Conservation (phyloP, 2,329 filamentous ascomycete species). For the Ilyonectria destructans region DNA sequence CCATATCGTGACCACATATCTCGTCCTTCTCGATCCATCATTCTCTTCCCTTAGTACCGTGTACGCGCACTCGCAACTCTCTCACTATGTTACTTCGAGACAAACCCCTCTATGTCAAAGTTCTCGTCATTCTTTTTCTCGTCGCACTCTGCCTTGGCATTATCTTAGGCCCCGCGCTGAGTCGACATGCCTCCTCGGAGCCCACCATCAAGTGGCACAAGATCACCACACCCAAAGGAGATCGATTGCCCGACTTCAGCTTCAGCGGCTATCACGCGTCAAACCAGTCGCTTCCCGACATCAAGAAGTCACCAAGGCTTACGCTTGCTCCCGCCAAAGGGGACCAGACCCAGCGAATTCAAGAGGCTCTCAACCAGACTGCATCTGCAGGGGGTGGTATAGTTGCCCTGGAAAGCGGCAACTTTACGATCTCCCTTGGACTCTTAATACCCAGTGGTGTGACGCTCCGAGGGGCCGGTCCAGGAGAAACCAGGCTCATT, state of each 20-base stretch:
- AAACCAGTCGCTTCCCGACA: slow-evolving; percentile 29
- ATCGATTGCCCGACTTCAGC: slow-evolving; percentile 44
- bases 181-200: slow-evolving; percentile 19
- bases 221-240: slow-evolving; percentile 30
- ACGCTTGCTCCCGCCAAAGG: slow-evolving; percentile 5
- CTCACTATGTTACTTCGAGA: too few relatives aligned
- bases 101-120: background rate
- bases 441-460: slow-evolving; percentile 25
- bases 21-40: too few relatives aligned
- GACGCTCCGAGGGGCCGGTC: slow-evolving; percentile 21
- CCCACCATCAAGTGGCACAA: slow-evolving; percentile 19
- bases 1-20: too few relatives aligned
- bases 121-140: background rate
- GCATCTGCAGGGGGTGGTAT: slow-evolving; percentile 30
- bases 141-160: too few relatives aligned
- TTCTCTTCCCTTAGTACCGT: too few relatives aligned
- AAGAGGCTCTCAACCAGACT: slow-evolving; percentile 37
- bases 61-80: too few relatives aligned
- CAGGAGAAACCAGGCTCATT: slow-evolving; percentile 19
- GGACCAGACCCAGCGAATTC: slow-evolving; percentile 33
- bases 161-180: too few relatives aligned
- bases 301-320: background rate
- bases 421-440: slow-evolving; percentile 32
- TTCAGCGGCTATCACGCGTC: slow-evolving; percentile 43
- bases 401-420: slow-evolving; percentile 32